phyloP scores from a whole-genome alignment of 306 rosid species.

The Rosa lucieae region DNA sequence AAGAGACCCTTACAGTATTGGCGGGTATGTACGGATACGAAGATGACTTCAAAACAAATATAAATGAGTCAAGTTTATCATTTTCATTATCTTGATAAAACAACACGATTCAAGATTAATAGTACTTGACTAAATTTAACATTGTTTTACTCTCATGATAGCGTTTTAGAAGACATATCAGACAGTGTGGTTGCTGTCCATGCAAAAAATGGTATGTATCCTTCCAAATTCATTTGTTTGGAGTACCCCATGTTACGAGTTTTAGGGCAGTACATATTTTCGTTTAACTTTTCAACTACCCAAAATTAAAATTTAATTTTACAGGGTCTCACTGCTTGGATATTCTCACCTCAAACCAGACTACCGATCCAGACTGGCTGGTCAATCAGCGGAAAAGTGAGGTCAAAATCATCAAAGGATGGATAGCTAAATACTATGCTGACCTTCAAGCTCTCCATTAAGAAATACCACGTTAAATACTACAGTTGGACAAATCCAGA shows the following conservation, averaged over 20 bases:
- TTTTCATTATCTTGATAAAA: neutral
- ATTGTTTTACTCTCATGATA: conserved; percentile 1
- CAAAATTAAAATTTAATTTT: neutral
- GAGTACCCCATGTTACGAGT: neutral
- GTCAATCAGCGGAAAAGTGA: conserved; percentile 29
- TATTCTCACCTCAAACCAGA: neutral
- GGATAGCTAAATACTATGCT: conserved; percentile 29
- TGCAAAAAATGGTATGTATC: conserved; percentile 47
- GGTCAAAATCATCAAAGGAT: conserved; percentile 25
- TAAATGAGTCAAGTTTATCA: neutral
- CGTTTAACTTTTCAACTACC: neutral
- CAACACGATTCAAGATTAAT: no score
- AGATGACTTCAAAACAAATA: neutral
- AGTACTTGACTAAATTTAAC: neutral
- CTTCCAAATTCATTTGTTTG: neutral
- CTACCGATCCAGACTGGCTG: conserved; percentile 37
- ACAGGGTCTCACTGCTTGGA: conserved; percentile 34
- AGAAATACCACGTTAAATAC: neutral
- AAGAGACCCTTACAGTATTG: conserved; percentile 69
- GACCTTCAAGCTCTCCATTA: conserved; percentile 18
- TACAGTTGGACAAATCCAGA: neutral
- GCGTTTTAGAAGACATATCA: conserved; percentile 69
- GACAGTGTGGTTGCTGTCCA: conserved; percentile 44
- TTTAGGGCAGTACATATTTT: neutral
- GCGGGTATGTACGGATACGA: conserved; percentile 44